phyloP scores from a whole-genome alignment of 352 stramenopile species.

The Phytophthora vignae region DNA sequence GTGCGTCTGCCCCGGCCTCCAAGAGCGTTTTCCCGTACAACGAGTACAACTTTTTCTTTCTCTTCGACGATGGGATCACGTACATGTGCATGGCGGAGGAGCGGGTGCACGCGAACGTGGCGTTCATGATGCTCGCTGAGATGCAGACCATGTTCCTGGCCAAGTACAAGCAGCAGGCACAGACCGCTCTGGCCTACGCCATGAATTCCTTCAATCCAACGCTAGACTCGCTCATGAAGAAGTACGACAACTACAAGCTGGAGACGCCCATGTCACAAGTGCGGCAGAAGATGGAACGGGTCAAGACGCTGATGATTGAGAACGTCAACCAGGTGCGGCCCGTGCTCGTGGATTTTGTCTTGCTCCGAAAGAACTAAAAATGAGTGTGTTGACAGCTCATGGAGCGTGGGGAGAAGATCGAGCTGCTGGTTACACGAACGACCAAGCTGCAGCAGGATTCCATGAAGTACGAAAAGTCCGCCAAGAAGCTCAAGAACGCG shows the following conservation, averaged over 20 bases:
- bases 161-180: conserved; percentile 68
- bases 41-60: conserved; percentile 87
- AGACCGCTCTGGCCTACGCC: conserved; percentile 76
- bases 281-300: conserved; percentile 97
- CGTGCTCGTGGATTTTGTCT: background rate
- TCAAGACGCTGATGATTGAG: conserved; percentile 98
- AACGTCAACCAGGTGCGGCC: conserved; percentile 94
- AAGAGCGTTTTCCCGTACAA: conserved; percentile 84
- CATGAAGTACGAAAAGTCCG: conserved; percentile 96
- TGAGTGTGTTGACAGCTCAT: conserved; percentile 75
- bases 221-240: conserved; percentile 78
- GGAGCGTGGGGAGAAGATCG: conserved; percentile 98
- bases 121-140: conserved; percentile 78
- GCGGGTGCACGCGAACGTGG: conserved; percentile 76
- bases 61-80: conserved; percentile 72
- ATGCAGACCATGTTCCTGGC: conserved; percentile 69
- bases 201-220: conserved; percentile 71
- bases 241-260: conserved; percentile 86
- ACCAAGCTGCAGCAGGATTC: conserved; percentile 97
- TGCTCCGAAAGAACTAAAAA: background rate
- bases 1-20: conserved; percentile 19
- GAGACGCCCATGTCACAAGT: conserved; percentile 82
- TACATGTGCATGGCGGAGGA: conserved; percentile 89
- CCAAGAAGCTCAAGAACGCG: conserved; percentile 91
- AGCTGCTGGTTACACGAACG: conserved; percentile 86